A percentile compares a stretch with the other conserved stretches of the same genome.
phyloP scores from a whole-genome alignment of 2,329 filamentous ascomycete genomes.

The Calonectria pteridis region DNA sequence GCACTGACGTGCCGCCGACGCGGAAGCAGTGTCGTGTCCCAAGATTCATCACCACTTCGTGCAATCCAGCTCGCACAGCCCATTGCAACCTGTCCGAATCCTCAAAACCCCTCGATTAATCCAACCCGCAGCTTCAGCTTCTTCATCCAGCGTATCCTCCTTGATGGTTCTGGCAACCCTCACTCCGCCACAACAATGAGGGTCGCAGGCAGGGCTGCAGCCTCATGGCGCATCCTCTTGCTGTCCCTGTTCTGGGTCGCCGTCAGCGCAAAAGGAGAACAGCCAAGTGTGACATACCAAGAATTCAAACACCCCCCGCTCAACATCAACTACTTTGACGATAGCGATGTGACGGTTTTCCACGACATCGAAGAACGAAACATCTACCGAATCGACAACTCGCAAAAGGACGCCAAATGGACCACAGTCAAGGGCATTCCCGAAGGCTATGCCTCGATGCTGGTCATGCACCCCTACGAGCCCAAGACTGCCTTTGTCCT shows the following conservation, averaged over 20 bases:
- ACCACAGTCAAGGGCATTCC: slow-evolving; percentile 72
- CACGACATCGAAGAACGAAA: slow-evolving; percentile 74
- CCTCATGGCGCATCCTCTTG: slow-evolving; percentile 64
- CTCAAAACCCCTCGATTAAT: slow-evolving; percentile 4
- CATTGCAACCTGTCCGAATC: slow-evolving; percentile 21
- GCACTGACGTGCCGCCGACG: slow-evolving; percentile 41
- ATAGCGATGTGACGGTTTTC: slow-evolving; percentile 84
- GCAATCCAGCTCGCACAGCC: slow-evolving; percentile 11
- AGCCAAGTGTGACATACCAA: slow-evolving; percentile 74
- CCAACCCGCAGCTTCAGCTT: neutral
- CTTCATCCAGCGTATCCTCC: slow-evolving; percentile 14
- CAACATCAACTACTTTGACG: slow-evolving; percentile 90
- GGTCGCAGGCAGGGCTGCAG: slow-evolving; percentile 60
- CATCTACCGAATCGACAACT: slow-evolving; percentile 84
- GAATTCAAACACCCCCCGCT: slow-evolving; percentile 74
- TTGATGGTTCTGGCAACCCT: slow-evolving; percentile 58
- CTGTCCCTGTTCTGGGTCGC: slow-evolving; percentile 59
- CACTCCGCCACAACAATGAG: slow-evolving; percentile 64
- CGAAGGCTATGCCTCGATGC: slow-evolving; percentile 70
- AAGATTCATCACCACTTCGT: slow-evolving; percentile 28
- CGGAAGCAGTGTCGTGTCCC: slow-evolving; percentile 42
- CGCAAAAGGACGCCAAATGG: slow-evolving; percentile 78
- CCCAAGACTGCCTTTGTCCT: slow-evolving; percentile 83
- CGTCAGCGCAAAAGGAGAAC: slow-evolving; percentile 69
- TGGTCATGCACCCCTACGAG: slow-evolving; percentile 85